Conservation (phyloP, 2,329 filamentous ascomycete genomes). For the Xylaria sp. region DNA sequence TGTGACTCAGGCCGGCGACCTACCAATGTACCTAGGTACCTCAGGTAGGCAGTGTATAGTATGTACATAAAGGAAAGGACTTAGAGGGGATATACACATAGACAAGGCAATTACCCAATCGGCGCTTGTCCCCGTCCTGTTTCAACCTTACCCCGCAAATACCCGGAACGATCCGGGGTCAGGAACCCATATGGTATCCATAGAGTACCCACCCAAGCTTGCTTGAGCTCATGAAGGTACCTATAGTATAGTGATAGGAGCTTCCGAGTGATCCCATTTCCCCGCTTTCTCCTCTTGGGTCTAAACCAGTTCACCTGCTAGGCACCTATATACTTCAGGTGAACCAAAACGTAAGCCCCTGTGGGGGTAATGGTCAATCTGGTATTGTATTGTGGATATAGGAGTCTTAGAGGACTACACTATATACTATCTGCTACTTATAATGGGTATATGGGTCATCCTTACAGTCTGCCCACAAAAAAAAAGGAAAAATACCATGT, state of each 20-base stretch:
- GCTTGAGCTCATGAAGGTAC: not conserved
- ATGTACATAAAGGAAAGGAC: too few species aligned
- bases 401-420: too few species aligned
- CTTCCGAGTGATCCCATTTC: not conserved
- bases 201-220: slow-evolving; percentile 8
- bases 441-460: too few species aligned
- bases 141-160: slow-evolving; percentile 37
- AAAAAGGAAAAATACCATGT: too few species aligned
- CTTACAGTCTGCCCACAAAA: too few species aligned
- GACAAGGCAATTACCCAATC: not conserved
- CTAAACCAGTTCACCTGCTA: not conserved
- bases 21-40: not conserved
- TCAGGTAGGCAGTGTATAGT: not conserved
- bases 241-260: not conserved
- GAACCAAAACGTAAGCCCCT: too few species aligned
- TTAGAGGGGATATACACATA: slow-evolving; percentile 13
- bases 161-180: slow-evolving; percentile 36
- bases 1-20: slow-evolving; percentile 28
- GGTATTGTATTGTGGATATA: too few species aligned
- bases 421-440: too few species aligned
- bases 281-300: slow-evolving; percentile 11
- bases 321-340: not conserved
- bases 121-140: not conserved
- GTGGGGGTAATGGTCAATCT: too few species aligned
- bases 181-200: slow-evolving; percentile 14